Evolutionary conservation across 1,139 yeast genomes (phyloP).

Genomic region (Protomyces gravidus): DNA sequence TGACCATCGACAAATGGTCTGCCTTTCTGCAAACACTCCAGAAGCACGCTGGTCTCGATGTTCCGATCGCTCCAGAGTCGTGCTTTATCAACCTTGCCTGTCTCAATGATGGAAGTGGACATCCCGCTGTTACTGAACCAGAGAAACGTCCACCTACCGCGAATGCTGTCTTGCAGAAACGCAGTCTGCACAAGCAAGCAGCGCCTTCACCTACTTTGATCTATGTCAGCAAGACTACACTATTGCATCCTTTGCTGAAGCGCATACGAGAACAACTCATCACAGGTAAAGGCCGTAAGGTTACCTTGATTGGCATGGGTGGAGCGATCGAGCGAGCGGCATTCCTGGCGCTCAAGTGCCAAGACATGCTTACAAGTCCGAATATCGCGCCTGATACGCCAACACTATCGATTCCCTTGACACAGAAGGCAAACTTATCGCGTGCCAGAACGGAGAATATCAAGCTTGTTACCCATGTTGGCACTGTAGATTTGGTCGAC

Average conservation of each 20-base stretch:
- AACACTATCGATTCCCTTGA: neutral
- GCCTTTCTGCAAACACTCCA: neutral
- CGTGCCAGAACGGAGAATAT: neutral
- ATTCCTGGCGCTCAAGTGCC: constrained; percentile 15
- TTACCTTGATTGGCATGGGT: constrained; percentile 25
- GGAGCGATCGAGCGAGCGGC: constrained; percentile 14
- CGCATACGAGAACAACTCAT: constrained; percentile 13
- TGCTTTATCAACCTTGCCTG: neutral
- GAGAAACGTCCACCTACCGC: neutral
- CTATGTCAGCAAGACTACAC: constrained; percentile 10
- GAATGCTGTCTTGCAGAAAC: neutral
- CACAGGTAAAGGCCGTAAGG: neutral
- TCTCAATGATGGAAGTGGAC: neutral
- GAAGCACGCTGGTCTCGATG: neutral
- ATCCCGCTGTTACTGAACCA: neutral
- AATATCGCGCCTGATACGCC: neutral
- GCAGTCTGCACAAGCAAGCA: constrained; percentile 1
- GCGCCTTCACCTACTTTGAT: constrained; percentile 9
- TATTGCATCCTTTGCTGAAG: constrained; percentile 11
- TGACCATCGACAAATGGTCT: constrained; percentile 3
- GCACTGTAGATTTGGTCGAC: constrained; percentile 26
- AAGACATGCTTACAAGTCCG: constrained; percentile 16
- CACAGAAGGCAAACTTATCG: neutral
- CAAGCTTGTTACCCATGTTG: constrained; percentile 4
- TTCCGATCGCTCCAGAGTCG: neutral